phyloP scores from a whole-genome alignment of 768 basidiomycete genomes.

The Leucosporidium creatinivorum region DNA sequence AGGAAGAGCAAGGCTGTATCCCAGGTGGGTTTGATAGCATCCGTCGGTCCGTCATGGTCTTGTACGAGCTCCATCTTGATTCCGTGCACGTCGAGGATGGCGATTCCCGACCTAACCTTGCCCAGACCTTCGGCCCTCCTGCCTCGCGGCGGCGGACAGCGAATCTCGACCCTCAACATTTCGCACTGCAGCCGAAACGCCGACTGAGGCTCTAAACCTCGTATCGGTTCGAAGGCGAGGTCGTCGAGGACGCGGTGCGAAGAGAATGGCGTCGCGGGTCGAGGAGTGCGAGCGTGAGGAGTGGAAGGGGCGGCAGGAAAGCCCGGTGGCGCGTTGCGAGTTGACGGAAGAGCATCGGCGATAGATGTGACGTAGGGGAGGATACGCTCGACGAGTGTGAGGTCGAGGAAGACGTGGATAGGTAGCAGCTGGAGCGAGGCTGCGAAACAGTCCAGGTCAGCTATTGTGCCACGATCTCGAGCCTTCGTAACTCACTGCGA shows the following conservation, averaged over 20 bases:
- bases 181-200: neutral
- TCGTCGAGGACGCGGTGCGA: constrained; percentile 5
- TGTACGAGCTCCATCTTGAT: neutral
- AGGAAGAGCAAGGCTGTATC: neutral
- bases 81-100: neutral
- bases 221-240: neutral
- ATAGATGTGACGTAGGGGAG: constrained; percentile 29
- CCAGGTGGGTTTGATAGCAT: neutral
- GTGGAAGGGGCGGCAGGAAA: neutral
- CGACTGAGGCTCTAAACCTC: neutral
- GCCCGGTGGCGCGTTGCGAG: neutral
- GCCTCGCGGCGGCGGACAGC: neutral
- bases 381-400: constrained; percentile 39
- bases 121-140: neutral
- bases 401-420: constrained; percentile 41
- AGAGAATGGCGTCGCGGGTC: neutral
- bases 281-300: neutral
- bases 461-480: too few species aligned
- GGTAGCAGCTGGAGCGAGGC: constrained; percentile 17
- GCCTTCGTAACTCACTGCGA: neutral
- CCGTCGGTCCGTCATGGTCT: neutral
- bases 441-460: neutral
- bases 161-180: constrained; percentile 1
- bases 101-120: neutral
- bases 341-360: neutral